Conservation (phyloP, 2,329 filamentous ascomycete species). For the Cladosporium cucumerinum region DNA sequence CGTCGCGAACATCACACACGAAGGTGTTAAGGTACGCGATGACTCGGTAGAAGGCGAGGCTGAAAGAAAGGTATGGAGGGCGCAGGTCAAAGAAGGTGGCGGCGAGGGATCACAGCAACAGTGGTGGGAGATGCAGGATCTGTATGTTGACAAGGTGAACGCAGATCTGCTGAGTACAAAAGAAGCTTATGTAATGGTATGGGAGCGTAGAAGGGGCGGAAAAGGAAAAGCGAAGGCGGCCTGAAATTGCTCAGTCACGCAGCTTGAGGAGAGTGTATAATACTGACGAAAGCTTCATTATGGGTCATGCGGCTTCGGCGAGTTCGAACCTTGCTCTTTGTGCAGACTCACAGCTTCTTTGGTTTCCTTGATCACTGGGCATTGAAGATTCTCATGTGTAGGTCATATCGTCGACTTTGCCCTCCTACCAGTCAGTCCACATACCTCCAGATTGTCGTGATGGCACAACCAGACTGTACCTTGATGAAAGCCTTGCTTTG, state of each 20-base stretch:
- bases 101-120: slow-evolving; percentile 60
- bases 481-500: not conserved
- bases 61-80: slow-evolving; percentile 93
- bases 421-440: not conserved
- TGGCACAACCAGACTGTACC: not conserved
- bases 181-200: slow-evolving; percentile 93
- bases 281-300: not conserved
- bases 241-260: not conserved
- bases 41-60: slow-evolving; percentile 84
- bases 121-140: slow-evolving; percentile 91
- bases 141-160: slow-evolving; percentile 87
- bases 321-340: not conserved
- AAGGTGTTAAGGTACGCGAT: slow-evolving; percentile 71
- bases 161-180: slow-evolving; percentile 87
- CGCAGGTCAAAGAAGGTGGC: slow-evolving; percentile 74
- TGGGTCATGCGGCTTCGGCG: not conserved
- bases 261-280: not conserved
- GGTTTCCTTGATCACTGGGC: not conserved
- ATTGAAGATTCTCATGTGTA: not conserved
- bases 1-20: slow-evolving; percentile 90
- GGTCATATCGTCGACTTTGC: not conserved
- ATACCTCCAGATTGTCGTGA: not conserved
- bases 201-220: slow-evolving; percentile 69
- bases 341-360: not conserved
- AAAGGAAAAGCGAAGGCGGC: slow-evolving; percentile 15